A percentile compares a stretch with the other conserved stretches of the same genome.
phyloP scores from a whole-genome alignment of 371 early-diverging fungal species.

The Encephalitozoon hellem region DNA sequence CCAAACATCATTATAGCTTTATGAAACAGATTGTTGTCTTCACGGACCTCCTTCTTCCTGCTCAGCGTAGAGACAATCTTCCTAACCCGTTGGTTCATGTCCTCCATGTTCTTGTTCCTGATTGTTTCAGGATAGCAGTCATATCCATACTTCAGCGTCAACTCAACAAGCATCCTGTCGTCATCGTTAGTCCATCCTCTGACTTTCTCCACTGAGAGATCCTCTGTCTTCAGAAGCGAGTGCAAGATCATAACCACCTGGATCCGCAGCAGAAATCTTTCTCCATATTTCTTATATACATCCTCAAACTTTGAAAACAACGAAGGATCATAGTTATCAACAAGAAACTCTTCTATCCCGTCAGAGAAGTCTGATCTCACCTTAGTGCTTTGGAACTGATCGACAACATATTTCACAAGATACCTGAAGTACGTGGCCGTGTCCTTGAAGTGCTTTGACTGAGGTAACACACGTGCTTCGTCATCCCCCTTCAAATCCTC shows the following conservation, averaged over 20 bases:
- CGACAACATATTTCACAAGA: slow-evolving; percentile 39
- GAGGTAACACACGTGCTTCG: background rate
- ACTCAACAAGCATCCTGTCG: slow-evolving; percentile 51
- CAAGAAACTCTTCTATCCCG: slow-evolving; percentile 29
- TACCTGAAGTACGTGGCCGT: slow-evolving; percentile 8
- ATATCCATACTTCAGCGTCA: slow-evolving; percentile 54
- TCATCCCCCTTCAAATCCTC: background rate
- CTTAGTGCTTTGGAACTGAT: slow-evolving; percentile 24
- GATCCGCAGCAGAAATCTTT: slow-evolving; percentile 53
- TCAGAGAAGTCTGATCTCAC: slow-evolving; percentile 25
- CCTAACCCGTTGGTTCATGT: slow-evolving; percentile 58
- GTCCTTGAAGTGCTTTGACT: background rate
- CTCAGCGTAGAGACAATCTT: slow-evolving; percentile 56
- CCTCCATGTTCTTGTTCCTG: slow-evolving; percentile 51
- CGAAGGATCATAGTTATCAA: slow-evolving; percentile 40
- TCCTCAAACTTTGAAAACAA: slow-evolving; percentile 30
- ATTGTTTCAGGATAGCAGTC: slow-evolving; percentile 50
- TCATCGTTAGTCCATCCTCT: slow-evolving; percentile 59
- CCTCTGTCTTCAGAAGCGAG: slow-evolving; percentile 29
- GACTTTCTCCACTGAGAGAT: slow-evolving; percentile 47
- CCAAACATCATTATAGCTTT: slow-evolving; percentile 58
- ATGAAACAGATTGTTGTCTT: slow-evolving; percentile 50
- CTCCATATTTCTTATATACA: slow-evolving; percentile 43
- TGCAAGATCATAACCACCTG: slow-evolving; percentile 50
- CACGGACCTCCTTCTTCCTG: slow-evolving; percentile 52